phyloP scores from a whole-genome alignment of 23 red algal genomes.

The Chondrus crispus region DNA sequence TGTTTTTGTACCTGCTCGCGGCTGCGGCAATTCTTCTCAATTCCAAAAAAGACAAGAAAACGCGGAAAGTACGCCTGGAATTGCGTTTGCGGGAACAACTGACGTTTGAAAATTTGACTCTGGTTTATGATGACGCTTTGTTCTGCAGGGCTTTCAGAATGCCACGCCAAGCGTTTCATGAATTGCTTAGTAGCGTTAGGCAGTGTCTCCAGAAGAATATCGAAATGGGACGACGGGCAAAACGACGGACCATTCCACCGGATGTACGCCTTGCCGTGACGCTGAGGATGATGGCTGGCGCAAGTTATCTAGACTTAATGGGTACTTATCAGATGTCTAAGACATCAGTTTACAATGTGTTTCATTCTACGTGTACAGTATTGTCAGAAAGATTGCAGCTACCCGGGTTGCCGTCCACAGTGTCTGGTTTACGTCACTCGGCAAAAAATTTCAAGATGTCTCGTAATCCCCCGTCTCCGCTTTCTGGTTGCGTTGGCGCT shows the following conservation, averaged over 20 bases:
- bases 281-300: not conserved
- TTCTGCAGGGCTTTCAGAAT: not conserved
- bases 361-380: not conserved
- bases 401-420: not conserved
- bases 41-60: too few species aligned
- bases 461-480: not conserved
- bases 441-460: not conserved
- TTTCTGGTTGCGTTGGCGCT: constrained; percentile 6
- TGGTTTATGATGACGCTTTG: not conserved
- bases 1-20: too few species aligned
- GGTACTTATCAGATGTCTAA: not conserved
- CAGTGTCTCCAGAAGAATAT: not conserved
- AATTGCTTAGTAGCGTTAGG: not conserved
- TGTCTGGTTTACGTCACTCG: not conserved
- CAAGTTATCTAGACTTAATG: not conserved
- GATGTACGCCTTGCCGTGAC: not conserved
- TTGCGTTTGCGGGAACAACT: too few species aligned
- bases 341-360: not conserved
- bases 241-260: not conserved
- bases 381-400: not conserved
- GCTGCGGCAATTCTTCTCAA: too few species aligned
- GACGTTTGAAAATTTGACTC: not conserved
- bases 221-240: not conserved
- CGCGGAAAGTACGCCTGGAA: too few species aligned
- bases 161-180: not conserved